These are phyloP conservation scores for Rhodotorula sphaerocarpa DNA, from an alignment of 768 basidiomycete species.

Conservation along the genomic window DNA sequence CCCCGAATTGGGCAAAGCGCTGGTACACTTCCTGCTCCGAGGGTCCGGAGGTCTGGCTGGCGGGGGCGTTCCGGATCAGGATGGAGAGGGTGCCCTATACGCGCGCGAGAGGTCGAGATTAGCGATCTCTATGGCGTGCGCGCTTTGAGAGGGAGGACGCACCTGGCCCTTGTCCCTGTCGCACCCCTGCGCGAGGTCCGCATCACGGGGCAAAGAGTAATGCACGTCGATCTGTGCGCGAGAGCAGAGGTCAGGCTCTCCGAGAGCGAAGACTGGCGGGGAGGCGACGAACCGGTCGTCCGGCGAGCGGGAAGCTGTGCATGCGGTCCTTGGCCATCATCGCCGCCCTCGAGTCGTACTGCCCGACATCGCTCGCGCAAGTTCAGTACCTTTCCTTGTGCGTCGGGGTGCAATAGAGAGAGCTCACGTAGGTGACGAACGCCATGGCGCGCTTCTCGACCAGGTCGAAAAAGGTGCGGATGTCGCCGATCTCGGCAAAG, in stretches of 20 bases:
- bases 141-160: not conserved
- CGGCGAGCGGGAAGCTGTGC: constrained; percentile 79
- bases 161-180: constrained; percentile 77
- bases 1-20: constrained; percentile 80
- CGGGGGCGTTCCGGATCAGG: constrained; percentile 52
- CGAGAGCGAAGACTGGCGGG: no score
- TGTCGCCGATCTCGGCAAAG: constrained; percentile 89
- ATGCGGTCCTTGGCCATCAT: constrained; percentile 82
- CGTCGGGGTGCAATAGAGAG: not conserved
- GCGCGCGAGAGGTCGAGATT: not conserved
- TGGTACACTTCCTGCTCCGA: constrained; percentile 78
- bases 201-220: constrained; percentile 86
- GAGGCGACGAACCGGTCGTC: constrained; percentile 66
- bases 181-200: constrained; percentile 55
- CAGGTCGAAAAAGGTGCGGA: constrained; percentile 94
- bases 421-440: constrained; percentile 92
- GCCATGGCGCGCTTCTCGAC: constrained; percentile 95
- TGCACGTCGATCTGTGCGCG: constrained; percentile 84
- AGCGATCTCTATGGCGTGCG: not conserved
- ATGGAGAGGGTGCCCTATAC: constrained; percentile 73
- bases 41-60: constrained; percentile 56
- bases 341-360: constrained; percentile 90
- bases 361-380: not conserved
- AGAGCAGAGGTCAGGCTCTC: not conserved
- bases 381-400: not conserved